Evolutionary conservation across 768 basidiomycete species (phyloP).

Genomic region (Jaapia argillacea): DNA sequence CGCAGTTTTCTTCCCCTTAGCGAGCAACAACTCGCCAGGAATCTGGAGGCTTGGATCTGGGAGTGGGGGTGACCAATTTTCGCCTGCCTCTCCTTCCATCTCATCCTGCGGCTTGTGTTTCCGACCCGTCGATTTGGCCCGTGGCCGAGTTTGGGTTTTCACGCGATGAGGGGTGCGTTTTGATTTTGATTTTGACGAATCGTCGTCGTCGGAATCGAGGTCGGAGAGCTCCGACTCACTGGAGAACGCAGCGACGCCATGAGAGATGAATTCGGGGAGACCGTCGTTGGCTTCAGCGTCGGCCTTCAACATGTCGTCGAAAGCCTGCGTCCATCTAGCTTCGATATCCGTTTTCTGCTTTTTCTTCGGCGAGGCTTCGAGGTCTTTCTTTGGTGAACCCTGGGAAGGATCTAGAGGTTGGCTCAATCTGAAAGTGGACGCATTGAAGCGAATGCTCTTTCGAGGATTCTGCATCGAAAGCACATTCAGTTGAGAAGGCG

Average conservation of each 20-base stretch:
- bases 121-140: background rate
- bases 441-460: slow-evolving; percentile 33
- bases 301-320: slow-evolving; percentile 32
- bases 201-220: background rate
- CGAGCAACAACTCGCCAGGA: slow-evolving; percentile 61
- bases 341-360: slow-evolving; percentile 30
- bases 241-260: slow-evolving; percentile 6
- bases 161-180: background rate
- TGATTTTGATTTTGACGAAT: background rate
- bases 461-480: slow-evolving; percentile 24
- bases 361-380: slow-evolving; percentile 35
- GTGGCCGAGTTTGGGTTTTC: too few relatives aligned
- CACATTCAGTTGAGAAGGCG: slow-evolving; percentile 30
- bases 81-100: slow-evolving; percentile 8
- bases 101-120: slow-evolving; percentile 1
- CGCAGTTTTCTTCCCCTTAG: slow-evolving; percentile 26
- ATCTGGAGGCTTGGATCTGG: slow-evolving; percentile 42
- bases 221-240: background rate
- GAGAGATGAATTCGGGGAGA: slow-evolving; percentile 26
- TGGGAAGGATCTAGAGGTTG: slow-evolving; percentile 8
- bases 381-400: slow-evolving; percentile 36
- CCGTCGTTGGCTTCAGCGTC: slow-evolving; percentile 36
- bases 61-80: slow-evolving; percentile 29
- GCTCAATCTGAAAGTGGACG: slow-evolving; percentile 20
- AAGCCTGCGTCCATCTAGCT: slow-evolving; percentile 37